Evolutionary conservation across 768 basidiomycete genomes (phyloP), one percentile per base, ranked within the genome.

Genomic region (Tylopilus intermedius): DNA sequence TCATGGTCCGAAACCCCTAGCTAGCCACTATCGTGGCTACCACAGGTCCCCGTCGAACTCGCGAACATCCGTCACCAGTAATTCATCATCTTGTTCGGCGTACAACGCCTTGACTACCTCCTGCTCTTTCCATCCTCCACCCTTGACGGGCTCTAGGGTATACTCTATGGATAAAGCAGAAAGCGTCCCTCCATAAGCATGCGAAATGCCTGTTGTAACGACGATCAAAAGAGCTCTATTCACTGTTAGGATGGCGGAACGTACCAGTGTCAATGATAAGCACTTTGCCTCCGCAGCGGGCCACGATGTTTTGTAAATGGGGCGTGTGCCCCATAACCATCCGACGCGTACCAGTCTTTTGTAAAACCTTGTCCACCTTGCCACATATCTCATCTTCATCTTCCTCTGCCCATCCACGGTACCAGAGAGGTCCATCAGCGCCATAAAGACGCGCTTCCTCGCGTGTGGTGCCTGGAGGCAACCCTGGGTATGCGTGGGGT

Each of bases 321-420:
- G 96, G 95, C 0, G 96, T 98, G 68, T 98, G 96, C 0, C 95
- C 95, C 92, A 96, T 94, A 42, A 99, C 80, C 83, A 94, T 84
- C 59, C 92, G 75, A 53, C 90, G 72, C 26, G 90, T 94, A 1
- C 92, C 92, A 1, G 90, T 86, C 67, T 79, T 81, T 30, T 77
- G 65, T 47, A 90, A 71, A 15, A 94, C 86, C 24, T 74, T 70
- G 53, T 89, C 84, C 0, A 92, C 92, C 33, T 81, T 76, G 2
- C 60, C 66, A 67, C 96, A 99, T 4, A 80, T 81, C 47, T 74
- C 74, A 51, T 79, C 79, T 47, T 94, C 90, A 24, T 73, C 69
- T 11, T 86, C 83, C 47, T 82, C 74, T 14, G 95, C 95, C 83
- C 94, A 94, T 1, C 94, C 94, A 10, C 96, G 80, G 67, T 94